Percentiles rank a stretch among this genome's conserved stretches.
Conservation (phyloP, 2,329 filamentous ascomycete genomes). For the Coccinonectria pachysandricola region DNA sequence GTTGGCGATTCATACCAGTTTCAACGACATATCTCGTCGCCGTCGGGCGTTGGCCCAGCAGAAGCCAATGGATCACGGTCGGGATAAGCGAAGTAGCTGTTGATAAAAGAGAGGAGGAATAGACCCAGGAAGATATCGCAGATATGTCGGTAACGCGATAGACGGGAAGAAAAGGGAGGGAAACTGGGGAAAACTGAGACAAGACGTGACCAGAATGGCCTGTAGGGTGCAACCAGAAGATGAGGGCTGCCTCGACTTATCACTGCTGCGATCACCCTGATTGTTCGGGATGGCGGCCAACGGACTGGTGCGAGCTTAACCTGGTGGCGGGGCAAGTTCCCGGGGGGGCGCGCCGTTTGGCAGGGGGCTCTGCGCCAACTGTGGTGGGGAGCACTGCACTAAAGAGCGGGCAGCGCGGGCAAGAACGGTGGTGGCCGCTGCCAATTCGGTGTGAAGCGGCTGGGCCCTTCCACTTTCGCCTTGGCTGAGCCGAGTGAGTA, state of each 20-base stretch:
- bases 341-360: no score
- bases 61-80: conserved; percentile 7
- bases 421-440: conserved; percentile 9
- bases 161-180: not conserved
- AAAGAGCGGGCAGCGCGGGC: conserved; percentile 9
- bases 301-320: no score
- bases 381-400: no score
- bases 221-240: conserved; percentile 14
- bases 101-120: conserved; percentile 3
- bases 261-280: no score
- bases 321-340: no score
- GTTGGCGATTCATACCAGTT: conserved; percentile 38
- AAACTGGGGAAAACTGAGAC: not conserved
- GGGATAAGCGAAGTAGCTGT: conserved; percentile 1
- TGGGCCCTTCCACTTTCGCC: no score
- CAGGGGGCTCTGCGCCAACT: no score
- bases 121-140: not conserved
- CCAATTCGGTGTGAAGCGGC: conserved; percentile 8
- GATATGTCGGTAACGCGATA: not conserved
- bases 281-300: conserved; percentile 14
- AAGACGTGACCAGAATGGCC: conserved; percentile 6
- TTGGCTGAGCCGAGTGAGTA: no score
- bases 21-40: conserved; percentile 43
- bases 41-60: conserved; percentile 11
- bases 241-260: conserved; percentile 18